Percentiles rank a stretch among this genome's conserved stretches.
phyloP scores from a whole-genome alignment of 345 rosid species.

The Hevea brasiliensis region DNA sequence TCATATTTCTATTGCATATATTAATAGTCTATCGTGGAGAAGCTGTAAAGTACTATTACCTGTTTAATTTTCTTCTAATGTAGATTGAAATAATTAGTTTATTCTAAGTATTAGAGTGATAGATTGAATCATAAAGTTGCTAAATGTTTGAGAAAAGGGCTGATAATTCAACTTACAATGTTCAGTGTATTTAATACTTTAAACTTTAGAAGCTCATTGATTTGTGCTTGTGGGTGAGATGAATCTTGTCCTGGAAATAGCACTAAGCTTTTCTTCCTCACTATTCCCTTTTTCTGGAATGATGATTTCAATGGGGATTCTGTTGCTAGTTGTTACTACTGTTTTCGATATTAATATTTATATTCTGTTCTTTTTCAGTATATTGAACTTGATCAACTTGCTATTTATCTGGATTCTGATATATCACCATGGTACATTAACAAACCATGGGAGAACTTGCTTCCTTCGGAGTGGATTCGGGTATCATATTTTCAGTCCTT shows the following conservation, averaged over 20 bases:
- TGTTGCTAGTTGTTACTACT: not conserved
- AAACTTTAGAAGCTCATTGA: not conserved
- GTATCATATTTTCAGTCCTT: conserved; percentile 28
- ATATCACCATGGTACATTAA: conserved; percentile 78
- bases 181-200: not conserved
- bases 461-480: conserved; percentile 94
- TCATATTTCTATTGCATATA: conserved; percentile 11
- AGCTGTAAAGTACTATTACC: not conserved
- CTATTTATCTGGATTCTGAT: conserved; percentile 91
- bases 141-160: not conserved
- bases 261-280: not conserved
- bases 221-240: conserved; percentile 4
- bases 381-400: conserved; percentile 88
- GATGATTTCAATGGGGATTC: not conserved
- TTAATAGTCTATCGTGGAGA: not conserved
- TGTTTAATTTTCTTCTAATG: conserved; percentile 8
- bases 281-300: not conserved
- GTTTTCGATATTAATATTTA: conserved; percentile 22
- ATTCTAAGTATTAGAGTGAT: not conserved
- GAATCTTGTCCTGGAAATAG: not conserved
- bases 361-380: conserved; percentile 46
- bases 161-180: not conserved
- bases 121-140: not conserved
- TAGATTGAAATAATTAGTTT: not conserved
- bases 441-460: conserved; percentile 83